Conservation (phyloP, 1,139 yeast genomes). For the Debaryomyces sp. region DNA sequence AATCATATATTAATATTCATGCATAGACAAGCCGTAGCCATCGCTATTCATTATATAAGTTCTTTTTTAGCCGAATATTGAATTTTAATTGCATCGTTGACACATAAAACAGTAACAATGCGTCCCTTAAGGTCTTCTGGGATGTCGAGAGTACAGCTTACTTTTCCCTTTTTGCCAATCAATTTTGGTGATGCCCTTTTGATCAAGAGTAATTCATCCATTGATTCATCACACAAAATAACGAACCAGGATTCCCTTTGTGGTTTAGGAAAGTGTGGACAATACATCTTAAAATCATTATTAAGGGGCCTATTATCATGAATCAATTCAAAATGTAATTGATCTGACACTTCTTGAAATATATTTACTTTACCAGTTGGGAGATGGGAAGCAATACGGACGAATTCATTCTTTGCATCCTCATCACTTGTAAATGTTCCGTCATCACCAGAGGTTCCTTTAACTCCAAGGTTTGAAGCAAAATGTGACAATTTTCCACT, state of each 20-base stretch:
- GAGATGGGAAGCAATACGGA: constrained; percentile 45
- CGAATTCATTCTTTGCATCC: constrained; percentile 38
- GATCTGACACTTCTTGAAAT: constrained; percentile 32
- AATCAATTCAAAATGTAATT: constrained; percentile 46
- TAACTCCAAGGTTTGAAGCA: constrained; percentile 41
- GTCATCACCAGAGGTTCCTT: constrained; percentile 28
- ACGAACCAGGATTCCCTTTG: constrained; percentile 96
- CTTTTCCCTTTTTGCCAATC: constrained; percentile 45
- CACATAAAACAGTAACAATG: constrained; percentile 46
- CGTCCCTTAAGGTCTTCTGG: constrained; percentile 52
- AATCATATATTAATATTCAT: background rate
- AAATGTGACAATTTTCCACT: constrained; percentile 29
- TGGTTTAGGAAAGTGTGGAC: constrained; percentile 84
- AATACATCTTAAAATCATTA: constrained; percentile 64
- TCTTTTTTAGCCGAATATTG: constrained; percentile 27
- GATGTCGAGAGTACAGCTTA: constrained; percentile 48
- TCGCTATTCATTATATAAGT: constrained; percentile 4
- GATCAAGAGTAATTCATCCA: constrained; percentile 55
- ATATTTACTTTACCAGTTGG: constrained; percentile 48
- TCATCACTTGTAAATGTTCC: constrained; percentile 16
- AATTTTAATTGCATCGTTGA: constrained; percentile 72
- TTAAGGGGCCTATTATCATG: constrained; percentile 60
- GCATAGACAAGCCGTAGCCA: background rate
- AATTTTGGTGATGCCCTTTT: constrained; percentile 69
- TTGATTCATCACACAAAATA: constrained; percentile 52